These are phyloP conservation scores for Rhizophlyctis rosea DNA, from an alignment of 192 early-diverging fungal species.

Conservation along the genomic window DNA sequence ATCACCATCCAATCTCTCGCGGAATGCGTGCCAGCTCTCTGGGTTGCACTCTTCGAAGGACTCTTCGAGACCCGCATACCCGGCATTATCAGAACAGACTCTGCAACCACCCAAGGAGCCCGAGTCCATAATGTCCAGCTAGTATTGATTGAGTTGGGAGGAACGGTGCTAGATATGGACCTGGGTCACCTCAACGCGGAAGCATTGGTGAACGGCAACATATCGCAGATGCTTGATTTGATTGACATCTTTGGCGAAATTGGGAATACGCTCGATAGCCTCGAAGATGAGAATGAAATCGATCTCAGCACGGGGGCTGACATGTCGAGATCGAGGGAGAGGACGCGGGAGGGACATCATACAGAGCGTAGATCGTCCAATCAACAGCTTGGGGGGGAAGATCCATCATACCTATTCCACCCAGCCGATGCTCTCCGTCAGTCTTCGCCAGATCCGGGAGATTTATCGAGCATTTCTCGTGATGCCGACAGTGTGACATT, in stretches of 20 bases:
- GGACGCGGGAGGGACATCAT: no score
- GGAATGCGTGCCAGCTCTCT: constrained; percentile 24
- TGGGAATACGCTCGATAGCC: not conserved
- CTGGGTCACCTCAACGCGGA: constrained; percentile 22
- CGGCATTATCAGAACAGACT: not conserved
- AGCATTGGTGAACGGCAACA: constrained; percentile 10
- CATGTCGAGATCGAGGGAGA: not conserved
- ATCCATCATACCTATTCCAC: no score
- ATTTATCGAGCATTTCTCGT: no score
- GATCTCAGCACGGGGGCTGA: no score
- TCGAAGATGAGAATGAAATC: not conserved
- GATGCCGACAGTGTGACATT: no score
- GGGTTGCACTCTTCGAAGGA: constrained; percentile 34
- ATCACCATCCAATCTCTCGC: constrained; percentile 5
- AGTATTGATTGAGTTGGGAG: constrained; percentile 11
- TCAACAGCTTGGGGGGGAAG: no score
- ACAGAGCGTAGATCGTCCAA: no score
- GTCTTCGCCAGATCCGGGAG: no score
- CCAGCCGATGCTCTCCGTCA: no score
- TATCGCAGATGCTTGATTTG: constrained; percentile 4
- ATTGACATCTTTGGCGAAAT: constrained; percentile 25
- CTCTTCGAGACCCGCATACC: constrained; percentile 24
- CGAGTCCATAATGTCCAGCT: constrained; percentile 18
- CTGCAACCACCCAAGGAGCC: constrained; percentile 1
- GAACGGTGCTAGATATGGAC: constrained; percentile 12